Evolutionary conservation across 345 rosid species (phyloP), one percentile per base, ranked within the genome.

Genomic region (Cardiospermum halicacabum): DNA sequence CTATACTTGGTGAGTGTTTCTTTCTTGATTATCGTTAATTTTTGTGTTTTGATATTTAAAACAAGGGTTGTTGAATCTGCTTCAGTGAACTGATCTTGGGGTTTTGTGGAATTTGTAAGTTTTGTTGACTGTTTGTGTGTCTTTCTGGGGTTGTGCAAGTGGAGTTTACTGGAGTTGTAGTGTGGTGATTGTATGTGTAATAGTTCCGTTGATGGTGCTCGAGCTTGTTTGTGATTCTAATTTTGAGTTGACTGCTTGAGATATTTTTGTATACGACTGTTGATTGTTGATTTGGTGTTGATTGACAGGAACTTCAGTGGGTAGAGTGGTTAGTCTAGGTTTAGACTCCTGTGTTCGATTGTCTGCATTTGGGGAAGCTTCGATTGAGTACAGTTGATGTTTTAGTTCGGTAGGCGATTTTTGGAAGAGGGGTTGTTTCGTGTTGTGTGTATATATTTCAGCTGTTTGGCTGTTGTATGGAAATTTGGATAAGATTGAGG

Each of bases 221-320:
- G 16, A 3, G 32, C 39, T 34, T 26, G 72, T 62, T 63, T 54
- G 26, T 69, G 26, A 67, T 72, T 30, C 8, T 62, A 71, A 68
- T 62, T 59, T 67, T 75, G 63, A 60, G 26, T 59, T 27, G n/a
- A n/a, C n/a, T n/a, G n/a, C n/a, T n/a, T n/a, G n/a, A n/a, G n/a
- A n/a, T n/a, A n/a, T 48, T 22, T 32, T 49, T 32, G n/a, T n/a
- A n/a, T n/a, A n/a, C n/a, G n/a, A n/a, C 11, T 24, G 62, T 73
- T 72, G 71, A 62, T 64, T 53, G 18, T 37, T 75, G 61, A 57
- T 39, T 73, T 70, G 81, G 72, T 66, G 78, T 80, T 75, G 37
- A 74, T 84, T 90, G 85, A 74, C 72, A 73, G 80, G 75, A 75
- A 80, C 81, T 75, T 66, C 48, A 72, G 80, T 48, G 74, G 76